Evolutionary conservation across 2,329 filamentous ascomycete species (phyloP).

Genomic region (Calycina herbarum): DNA sequence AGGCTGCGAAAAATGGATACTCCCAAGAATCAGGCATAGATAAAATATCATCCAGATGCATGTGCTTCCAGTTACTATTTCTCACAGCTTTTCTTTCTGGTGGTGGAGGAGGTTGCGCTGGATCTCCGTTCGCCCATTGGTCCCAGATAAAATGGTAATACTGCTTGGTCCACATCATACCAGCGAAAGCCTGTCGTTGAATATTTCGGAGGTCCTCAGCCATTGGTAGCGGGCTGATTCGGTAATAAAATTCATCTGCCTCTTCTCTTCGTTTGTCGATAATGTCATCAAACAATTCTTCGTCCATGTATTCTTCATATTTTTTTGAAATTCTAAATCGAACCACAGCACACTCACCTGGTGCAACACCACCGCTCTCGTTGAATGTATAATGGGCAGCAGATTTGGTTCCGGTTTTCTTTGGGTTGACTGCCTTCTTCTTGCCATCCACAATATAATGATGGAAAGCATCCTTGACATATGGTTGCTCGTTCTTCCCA

Average conservation of each 20-base stretch:
- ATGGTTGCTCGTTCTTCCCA: conserved; percentile 75
- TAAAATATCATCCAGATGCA: conserved; percentile 90
- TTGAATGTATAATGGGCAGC: conserved; percentile 93
- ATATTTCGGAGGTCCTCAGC: conserved; percentile 91
- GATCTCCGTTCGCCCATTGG: conserved; percentile 95
- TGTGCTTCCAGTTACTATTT: conserved; percentile 90
- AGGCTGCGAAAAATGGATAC: conserved; percentile 96
- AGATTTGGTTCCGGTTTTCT: conserved; percentile 78
- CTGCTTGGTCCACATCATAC: conserved; percentile 99
- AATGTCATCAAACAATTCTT: conserved; percentile 88
- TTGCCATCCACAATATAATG: conserved; percentile 80
- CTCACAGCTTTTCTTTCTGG: conserved; percentile 75
- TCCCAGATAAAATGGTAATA: conserved; percentile 98
- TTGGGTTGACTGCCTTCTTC: conserved; percentile 79
- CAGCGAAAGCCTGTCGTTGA: conserved; percentile 88
- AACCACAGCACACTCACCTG: conserved; percentile 92
- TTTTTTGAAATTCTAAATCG: conserved; percentile 84
- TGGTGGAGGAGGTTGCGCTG: conserved; percentile 82
- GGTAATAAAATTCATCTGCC: conserved; percentile 93
- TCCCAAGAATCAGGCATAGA: conserved; percentile 99
- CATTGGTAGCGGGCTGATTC: conserved; percentile 91
- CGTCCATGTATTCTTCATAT: conserved; percentile 77
- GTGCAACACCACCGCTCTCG: conserved; percentile 80
- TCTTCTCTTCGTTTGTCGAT: conserved; percentile 85
- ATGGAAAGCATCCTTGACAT: conserved; percentile 96